Evolutionary conservation across 352 stramenopile genomes (phyloP).

Genomic region (Globisporangium yorkense): DNA sequence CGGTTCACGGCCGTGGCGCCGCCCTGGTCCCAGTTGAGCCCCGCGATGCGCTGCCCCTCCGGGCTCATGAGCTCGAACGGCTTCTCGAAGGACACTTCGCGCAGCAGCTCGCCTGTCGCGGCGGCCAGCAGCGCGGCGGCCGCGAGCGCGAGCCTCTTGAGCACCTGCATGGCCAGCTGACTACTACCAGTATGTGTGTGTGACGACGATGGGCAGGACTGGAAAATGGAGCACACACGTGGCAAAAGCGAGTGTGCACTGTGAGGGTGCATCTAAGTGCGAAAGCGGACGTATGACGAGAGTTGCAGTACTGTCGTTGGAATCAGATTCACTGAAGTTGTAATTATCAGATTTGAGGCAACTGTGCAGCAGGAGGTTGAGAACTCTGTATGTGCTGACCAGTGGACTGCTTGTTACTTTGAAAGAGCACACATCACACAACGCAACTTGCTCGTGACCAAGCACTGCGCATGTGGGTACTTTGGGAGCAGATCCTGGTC

Average conservation of each 20-base stretch:
- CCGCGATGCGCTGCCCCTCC: conserved; percentile 50
- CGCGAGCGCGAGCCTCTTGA: conserved; percentile 19
- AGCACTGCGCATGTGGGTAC: no score
- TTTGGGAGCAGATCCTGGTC: no score
- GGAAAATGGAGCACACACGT: conserved; percentile 3
- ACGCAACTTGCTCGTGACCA: no score
- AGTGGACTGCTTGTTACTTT: background rate
- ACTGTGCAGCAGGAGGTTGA: no score
- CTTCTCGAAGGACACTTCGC: conserved; percentile 67
- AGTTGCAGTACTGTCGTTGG: background rate
- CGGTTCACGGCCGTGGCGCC: conserved; percentile 65
- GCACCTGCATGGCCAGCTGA: conserved; percentile 1
- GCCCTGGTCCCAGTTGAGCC: conserved; percentile 51
- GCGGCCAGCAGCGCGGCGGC: conserved; percentile 14
- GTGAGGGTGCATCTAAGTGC: no score
- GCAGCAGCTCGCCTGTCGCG: conserved; percentile 27
- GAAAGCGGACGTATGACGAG: background rate
- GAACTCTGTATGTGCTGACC: no score
- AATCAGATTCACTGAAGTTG: background rate
- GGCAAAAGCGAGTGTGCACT: background rate
- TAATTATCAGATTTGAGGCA: background rate
- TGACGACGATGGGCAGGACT: background rate
- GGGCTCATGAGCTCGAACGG: conserved; percentile 69
- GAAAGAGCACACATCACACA: no score
- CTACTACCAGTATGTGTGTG: background rate